Conservation (phyloP, 805 yeast species). For the Metschnikowia corniflorae region DNA sequence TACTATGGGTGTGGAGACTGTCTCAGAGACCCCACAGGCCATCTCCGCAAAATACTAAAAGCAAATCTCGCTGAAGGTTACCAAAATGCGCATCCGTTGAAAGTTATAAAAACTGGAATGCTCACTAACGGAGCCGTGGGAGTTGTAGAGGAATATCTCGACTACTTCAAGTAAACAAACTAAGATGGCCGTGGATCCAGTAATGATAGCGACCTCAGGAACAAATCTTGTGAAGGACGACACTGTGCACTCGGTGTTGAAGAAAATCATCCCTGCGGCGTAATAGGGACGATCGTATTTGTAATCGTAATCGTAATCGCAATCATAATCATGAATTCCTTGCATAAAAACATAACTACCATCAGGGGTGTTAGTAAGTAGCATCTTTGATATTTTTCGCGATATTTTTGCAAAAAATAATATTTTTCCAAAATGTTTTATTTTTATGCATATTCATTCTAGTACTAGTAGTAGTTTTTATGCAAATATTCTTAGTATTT, state of each 20-base stretch:
- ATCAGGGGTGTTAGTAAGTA: no score
- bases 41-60: constrained; percentile 47
- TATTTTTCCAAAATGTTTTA: no score
- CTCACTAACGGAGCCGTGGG: constrained; percentile 53
- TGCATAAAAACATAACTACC: no score
- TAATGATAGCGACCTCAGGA: constrained; percentile 81
- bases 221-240: constrained; percentile 48
- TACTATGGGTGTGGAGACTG: constrained; percentile 45
- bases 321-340: no score
- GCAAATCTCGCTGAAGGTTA: constrained; percentile 54
- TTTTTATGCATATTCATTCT: no score
- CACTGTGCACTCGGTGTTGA: constrained; percentile 43
- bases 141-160: constrained; percentile 39
- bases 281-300: no score
- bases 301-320: no score
- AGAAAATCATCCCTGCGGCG: constrained; percentile 47
- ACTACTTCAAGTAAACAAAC: constrained; percentile 24
- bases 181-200: constrained; percentile 72
- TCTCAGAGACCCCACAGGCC: constrained; percentile 39
- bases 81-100: constrained; percentile 30
- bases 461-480: no score
- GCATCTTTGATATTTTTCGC: no score
- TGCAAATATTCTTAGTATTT: no score
- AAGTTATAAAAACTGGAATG: constrained; percentile 78
- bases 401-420: no score